Base-by-base conservation (phyloP, 768 basidiomycete species). In the Pisolithus tinctorius region DNA sequence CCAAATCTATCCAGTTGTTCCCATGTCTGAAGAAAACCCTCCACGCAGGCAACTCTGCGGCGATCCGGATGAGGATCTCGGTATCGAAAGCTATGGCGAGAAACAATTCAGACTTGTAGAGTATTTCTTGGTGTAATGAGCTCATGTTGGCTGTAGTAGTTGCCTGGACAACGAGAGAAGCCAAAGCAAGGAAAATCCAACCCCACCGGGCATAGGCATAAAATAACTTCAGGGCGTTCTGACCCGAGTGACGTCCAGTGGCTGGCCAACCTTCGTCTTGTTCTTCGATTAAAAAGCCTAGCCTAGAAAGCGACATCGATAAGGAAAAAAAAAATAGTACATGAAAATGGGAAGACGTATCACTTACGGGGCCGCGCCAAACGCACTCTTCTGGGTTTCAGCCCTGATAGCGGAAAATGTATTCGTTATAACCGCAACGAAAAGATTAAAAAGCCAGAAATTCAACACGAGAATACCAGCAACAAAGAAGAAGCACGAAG, bases 351-450 rank as follows among this genome's bases (percentile, higher is more conserved):
- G 9, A 26, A 39, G 30, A 34, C n/a, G 2, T n/a, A 20, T 42
- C 2, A 55, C 66, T 25, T 47, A 66, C 64, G 64, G 58, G 30
- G 64, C 82, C 29, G 90, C 90, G 34, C 92, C 93, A 64, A 97
- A 98, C 0, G 94, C 95, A 65, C 89, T 93, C 64, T 86, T 87
- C 64, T 84, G 81, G 3, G 94, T 96, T 60, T 91, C 84, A 4
- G 81, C 77, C 34, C 91, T 75, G 54, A 96, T 96, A 14, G 87
- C 88, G 16, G 82, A 82, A 65, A 98, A 98, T 0, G 90, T 89
- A 61, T 92, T 88, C 27, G 92, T 91, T 55, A 95, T 94, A n/a
- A 96, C 93, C 16, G 94, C 93, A 50, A 96, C 90, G 63, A 94
- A 88, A 41, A 96, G 68, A 64, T 93, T 93, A 74, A 94, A 85